phyloP scores from a whole-genome alignment of 2,329 filamentous ascomycete species.

The Eurotiales sp. region DNA sequence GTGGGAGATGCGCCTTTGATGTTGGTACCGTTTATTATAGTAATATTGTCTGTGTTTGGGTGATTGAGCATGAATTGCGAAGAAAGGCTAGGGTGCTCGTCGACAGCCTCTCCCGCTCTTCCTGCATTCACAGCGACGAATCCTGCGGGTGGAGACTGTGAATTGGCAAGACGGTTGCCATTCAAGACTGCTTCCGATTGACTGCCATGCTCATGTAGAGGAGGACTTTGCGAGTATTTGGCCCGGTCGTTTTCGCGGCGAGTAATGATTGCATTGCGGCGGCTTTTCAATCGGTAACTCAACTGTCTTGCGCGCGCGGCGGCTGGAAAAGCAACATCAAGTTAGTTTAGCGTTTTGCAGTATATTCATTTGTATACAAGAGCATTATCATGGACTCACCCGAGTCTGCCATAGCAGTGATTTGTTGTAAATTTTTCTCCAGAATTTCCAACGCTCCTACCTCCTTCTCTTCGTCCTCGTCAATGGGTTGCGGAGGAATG shows the following conservation, averaged over 20 bases:
- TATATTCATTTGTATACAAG: neutral
- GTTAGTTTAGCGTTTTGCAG: neutral
- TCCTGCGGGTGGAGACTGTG: slow-evolving; percentile 47
- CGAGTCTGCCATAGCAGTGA: slow-evolving; percentile 79
- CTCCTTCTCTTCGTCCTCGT: slow-evolving; percentile 83
- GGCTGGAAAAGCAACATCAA: slow-evolving; percentile 42
- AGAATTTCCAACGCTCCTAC: slow-evolving; percentile 78
- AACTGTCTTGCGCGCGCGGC: slow-evolving; percentile 71
- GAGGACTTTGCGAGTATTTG: slow-evolving; percentile 32
- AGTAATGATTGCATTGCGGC: slow-evolving; percentile 67
- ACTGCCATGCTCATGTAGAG: slow-evolving; percentile 33
- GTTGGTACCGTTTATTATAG: slow-evolving; percentile 46
- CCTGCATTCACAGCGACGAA: slow-evolving; percentile 58
- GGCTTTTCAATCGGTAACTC: slow-evolving; percentile 73
- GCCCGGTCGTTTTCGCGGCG: slow-evolving; percentile 50
- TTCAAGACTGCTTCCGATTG: slow-evolving; percentile 21
- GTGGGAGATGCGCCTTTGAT: slow-evolving; percentile 54
- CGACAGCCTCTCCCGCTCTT: slow-evolving; percentile 34
- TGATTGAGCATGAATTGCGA: slow-evolving; percentile 40
- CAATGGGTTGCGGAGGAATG: slow-evolving; percentile 74
- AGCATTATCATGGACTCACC: slow-evolving; percentile 38
- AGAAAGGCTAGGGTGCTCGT: slow-evolving; percentile 26
- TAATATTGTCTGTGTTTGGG: slow-evolving; percentile 43
- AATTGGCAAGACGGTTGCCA: slow-evolving; percentile 27
- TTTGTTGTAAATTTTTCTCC: slow-evolving; percentile 69